Conservation (phyloP, 169 alveolate species). For the Plasmodium coatneyi region DNA sequence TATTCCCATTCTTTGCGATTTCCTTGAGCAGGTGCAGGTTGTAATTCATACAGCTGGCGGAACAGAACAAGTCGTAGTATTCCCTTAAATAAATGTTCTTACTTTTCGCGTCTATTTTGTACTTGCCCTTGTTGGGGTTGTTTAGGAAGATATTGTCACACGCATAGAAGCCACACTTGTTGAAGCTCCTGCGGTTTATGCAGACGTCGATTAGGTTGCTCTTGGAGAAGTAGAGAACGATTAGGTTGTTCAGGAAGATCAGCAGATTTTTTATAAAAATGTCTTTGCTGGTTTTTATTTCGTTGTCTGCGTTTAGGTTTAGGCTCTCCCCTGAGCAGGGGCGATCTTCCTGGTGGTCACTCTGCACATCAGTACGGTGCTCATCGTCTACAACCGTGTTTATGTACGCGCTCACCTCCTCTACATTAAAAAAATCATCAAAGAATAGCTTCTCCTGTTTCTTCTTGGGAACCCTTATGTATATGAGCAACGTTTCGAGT, state of each 20-base stretch:
- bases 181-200: constrained; percentile 51
- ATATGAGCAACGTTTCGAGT: constrained; percentile 34
- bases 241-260: constrained; percentile 26
- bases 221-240: constrained; percentile 27
- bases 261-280: constrained; percentile 33
- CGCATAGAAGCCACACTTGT: constrained; percentile 74
- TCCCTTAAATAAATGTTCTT: constrained; percentile 48
- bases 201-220: constrained; percentile 53
- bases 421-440: constrained; percentile 35
- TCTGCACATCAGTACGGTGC: background rate
- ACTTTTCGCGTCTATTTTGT: constrained; percentile 35
- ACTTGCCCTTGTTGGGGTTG: constrained; percentile 38
- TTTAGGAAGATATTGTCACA: constrained; percentile 56
- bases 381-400: constrained; percentile 7
- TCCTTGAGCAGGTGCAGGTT: constrained; percentile 27
- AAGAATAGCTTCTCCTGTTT: background rate
- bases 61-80: constrained; percentile 55
- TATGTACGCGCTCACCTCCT: constrained; percentile 14
- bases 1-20: background rate
- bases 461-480: constrained; percentile 46
- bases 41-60: constrained; percentile 63
- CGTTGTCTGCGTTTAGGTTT: background rate
- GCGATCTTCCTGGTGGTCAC: background rate
- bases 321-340: background rate
- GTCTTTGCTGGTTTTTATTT: constrained; percentile 24